A percentile compares a stretch with the other conserved stretches of the same genome.
Conservation (phyloP, 2,329 filamentous ascomycete genomes). For the Mycocentrospora acerina region DNA sequence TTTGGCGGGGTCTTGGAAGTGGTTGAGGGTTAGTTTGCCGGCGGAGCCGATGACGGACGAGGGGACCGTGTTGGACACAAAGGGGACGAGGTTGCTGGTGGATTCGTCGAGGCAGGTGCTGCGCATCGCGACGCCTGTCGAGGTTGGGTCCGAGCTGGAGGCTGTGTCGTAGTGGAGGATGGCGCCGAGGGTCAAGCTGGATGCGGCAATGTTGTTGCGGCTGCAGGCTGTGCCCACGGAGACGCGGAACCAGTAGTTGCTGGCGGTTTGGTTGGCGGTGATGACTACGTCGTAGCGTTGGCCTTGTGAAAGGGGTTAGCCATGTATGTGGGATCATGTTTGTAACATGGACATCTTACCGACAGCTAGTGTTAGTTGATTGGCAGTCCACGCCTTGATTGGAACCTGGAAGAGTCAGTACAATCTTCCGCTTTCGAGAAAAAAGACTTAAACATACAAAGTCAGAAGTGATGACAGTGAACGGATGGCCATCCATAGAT, state of each 20-base stretch:
- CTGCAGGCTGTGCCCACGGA: conserved; percentile 37
- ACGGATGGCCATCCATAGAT: conserved; percentile 43
- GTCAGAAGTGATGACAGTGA: conserved; percentile 47
- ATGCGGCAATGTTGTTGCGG: conserved; percentile 27
- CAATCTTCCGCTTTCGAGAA: conserved; percentile 1
- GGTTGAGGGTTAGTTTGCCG: conserved; percentile 30
- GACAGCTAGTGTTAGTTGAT: conserved; percentile 38
- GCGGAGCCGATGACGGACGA: conserved; percentile 28
- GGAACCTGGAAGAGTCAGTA: conserved; percentile 34
- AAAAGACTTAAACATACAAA: conserved; percentile 28
- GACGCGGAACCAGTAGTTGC: conserved; percentile 51
- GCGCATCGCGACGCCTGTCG: conserved; percentile 33
- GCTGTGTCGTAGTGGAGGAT: conserved; percentile 45
- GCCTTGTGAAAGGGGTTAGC: too few species aligned
- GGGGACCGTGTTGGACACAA: conserved; percentile 45
- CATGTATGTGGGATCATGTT: conserved; percentile 5
- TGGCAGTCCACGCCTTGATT: conserved; percentile 41
- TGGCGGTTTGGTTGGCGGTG: conserved; percentile 46
- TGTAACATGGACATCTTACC: conserved; percentile 12
- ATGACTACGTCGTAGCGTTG: conserved; percentile 53
- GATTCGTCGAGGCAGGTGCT: conserved; percentile 43
- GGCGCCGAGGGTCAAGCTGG: conserved; percentile 38
- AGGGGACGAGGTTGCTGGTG: conserved; percentile 37
- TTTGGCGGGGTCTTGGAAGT: conserved; percentile 31
- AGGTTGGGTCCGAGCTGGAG: conserved; percentile 38